phyloP scores from a whole-genome alignment of 2,329 filamentous ascomycete species.

The Botrytis porri region DNA sequence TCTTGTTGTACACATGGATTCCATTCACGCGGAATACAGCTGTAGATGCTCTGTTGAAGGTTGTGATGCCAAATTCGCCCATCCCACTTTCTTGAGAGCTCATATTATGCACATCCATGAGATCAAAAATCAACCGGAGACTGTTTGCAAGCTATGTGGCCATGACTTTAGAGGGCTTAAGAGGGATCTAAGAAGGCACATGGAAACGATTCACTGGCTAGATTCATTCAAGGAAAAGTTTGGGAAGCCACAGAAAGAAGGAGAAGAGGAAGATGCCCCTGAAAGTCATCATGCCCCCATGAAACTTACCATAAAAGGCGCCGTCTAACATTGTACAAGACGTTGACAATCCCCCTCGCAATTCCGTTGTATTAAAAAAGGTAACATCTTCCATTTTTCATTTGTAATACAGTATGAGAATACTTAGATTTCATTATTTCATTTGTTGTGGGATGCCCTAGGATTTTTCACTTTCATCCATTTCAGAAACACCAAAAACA shows the following conservation, averaged over 20 bases:
- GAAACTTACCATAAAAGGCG: background rate
- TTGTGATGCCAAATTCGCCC: background rate
- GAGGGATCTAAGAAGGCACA: fast-evolving
- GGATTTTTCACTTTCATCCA: background rate
- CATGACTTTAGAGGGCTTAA: background rate
- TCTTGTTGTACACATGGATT: background rate
- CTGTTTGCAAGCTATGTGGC: background rate
- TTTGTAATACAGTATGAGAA: background rate
- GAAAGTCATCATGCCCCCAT: background rate
- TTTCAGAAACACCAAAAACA: background rate
- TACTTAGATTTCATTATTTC: background rate
- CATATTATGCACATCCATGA: fast-evolving
- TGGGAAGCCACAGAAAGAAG: background rate
- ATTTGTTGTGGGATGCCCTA: background rate
- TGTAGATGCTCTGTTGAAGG: background rate
- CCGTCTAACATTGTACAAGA: fast-evolving
- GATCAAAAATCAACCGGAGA: background rate
- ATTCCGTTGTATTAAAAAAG: background rate
- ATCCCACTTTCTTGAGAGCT: fast-evolving
- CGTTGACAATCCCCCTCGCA: background rate
- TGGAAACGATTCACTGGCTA: background rate
- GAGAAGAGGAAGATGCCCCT: background rate
- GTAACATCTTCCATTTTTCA: background rate
- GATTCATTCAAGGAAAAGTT: background rate
- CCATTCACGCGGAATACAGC: background rate